These are phyloP conservation scores for Syzygium jambos DNA, from an alignment of 345 rosid genomes.

Conservation along the genomic window DNA sequence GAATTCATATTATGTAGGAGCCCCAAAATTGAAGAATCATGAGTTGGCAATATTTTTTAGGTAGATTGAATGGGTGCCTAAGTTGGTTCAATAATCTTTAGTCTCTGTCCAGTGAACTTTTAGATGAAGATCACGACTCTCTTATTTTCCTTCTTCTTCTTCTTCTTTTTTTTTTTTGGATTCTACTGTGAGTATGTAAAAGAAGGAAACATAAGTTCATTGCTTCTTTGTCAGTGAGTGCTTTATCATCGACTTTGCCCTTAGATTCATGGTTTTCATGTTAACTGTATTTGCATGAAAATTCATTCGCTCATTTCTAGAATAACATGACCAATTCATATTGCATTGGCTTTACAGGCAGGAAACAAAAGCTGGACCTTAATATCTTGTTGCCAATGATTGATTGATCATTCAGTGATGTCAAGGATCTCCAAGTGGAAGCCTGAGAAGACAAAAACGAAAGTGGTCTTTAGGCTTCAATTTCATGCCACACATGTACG, in stretches of 20 bases:
- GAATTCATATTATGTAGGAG: background rate
- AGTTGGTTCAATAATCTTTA: background rate
- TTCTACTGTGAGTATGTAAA: background rate
- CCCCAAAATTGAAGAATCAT: background rate
- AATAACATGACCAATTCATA: background rate
- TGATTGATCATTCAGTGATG: conserved; percentile 42
- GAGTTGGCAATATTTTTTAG: background rate
- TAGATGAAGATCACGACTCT: background rate
- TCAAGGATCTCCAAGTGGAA: conserved; percentile 84
- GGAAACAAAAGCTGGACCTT: background rate
- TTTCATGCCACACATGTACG: conserved; percentile 97
- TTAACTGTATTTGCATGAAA: background rate
- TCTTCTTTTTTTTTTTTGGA: background rate
- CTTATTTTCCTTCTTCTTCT: background rate
- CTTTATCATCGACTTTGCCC: background rate
- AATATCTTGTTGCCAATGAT: conserved; percentile 27
- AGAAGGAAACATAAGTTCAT: background rate
- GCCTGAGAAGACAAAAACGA: conserved; percentile 87
- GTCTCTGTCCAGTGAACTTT: background rate
- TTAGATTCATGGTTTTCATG: background rate
- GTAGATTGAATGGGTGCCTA: background rate
- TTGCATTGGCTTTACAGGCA: background rate
- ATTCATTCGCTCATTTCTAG: background rate
- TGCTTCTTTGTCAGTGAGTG: background rate
- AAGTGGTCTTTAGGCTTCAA: conserved; percentile 92